Evolutionary conservation across 2,329 filamentous ascomycete species (phyloP), one percentile per base, ranked within the genome.

Genomic region (Gyromitra esculenta): DNA sequence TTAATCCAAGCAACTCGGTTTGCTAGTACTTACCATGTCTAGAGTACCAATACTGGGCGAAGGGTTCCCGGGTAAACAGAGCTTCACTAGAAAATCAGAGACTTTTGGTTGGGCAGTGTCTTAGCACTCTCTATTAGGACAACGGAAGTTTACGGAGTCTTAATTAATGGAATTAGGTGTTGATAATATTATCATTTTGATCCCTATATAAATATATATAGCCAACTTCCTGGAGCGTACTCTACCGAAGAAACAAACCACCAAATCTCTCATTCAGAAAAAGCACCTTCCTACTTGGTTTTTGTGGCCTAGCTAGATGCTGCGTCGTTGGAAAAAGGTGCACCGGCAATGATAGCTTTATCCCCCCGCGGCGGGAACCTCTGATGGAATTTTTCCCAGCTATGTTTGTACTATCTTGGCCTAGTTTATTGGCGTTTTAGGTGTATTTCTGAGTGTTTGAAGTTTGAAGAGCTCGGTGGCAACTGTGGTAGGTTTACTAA

Each of bases 241-340:
- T 52, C 8, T 52, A 15, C 21, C 8, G 3, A 9, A 35, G 52
- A 35, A 56, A 56, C 54, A 54, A 52, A 54, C n/a, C 8, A 25
- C 18, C 13, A 25, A 18, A 37, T 5, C 1, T 37, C 31, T 37
- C 25, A 25, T 37, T 31, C 18, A 43, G 50, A 57, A 21, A 18
- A 43, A 6, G 2, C 18, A 57, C 64, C 64, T 56, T 67, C 64
- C 64, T 67, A 67, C 64, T 56, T 67, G 11, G 56, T 67, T 18
- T 56, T 43, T 39, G 9, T 18, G 5, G 52, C 21, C 25, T 18
- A 21, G 25, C 8, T 31, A 56, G 52, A 56, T 56, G 2, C 9
- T 11, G 21, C 31, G 8, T 56, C 52, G 18, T 13, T 56, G 21
- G 11, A 21, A 18, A 11, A 35, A 35, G 21, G 8, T 31, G 7